These are phyloP conservation scores for Mallotus nudiflorus DNA, from an alignment of 345 rosid genomes.

Conservation along the genomic window DNA sequence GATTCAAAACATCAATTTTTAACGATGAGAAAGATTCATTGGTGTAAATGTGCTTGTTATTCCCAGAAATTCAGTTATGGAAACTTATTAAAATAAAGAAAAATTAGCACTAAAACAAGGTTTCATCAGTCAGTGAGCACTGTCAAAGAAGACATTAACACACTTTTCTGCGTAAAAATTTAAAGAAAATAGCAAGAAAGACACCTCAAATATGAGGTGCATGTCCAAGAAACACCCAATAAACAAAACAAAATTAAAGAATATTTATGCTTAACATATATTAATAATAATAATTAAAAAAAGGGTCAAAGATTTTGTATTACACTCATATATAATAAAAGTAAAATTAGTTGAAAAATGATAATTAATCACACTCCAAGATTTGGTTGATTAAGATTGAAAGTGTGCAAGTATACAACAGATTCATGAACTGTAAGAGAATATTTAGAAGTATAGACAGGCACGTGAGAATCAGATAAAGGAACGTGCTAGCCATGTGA, in stretches of 20 bases:
- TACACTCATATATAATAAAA: not conserved
- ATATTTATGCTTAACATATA: not conserved
- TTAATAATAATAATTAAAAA: conserved; percentile 2
- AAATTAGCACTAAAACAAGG: not conserved
- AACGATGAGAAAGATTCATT: too few species aligned
- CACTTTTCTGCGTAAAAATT: conserved; percentile 2
- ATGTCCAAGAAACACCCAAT: conserved; percentile 36
- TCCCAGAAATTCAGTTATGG: too few species aligned
- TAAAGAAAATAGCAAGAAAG: conserved; percentile 3
- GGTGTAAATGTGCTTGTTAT: too few species aligned
- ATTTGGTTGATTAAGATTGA: not conserved
- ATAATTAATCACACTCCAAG: too few species aligned
- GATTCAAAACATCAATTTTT: too few species aligned
- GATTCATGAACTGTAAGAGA: conserved; percentile 24
- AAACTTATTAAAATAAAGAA: not conserved
- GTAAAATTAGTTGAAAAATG: not conserved
- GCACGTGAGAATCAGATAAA: conserved; percentile 51
- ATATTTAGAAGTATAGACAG: conserved; percentile 47
- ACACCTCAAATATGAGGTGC: conserved; percentile 21
- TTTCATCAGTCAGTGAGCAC: conserved; percentile 16
- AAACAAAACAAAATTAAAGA: not conserved
- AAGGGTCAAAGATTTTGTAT: conserved; percentile 2
- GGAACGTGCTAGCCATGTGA: conserved; percentile 69
- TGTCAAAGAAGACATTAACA: conserved; percentile 18
- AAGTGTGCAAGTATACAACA: not conserved